Evolutionary conservation across 2,329 filamentous ascomycete species (phyloP), one percentile per base, ranked within the genome.

Genomic region (Knoxdaviesia proteae): DNA sequence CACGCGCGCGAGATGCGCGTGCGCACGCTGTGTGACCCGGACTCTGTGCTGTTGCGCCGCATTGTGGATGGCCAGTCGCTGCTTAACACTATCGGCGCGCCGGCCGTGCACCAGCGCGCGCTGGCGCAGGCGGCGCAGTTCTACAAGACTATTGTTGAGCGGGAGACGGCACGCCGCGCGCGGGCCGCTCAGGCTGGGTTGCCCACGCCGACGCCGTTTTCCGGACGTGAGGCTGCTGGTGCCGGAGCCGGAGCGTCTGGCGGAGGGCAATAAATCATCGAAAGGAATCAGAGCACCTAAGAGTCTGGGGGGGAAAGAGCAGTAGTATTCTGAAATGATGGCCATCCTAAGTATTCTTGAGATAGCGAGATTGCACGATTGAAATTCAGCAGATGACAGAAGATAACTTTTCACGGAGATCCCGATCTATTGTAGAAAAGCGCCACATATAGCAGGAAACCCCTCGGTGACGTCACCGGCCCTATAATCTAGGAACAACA

Each of bases 31-130:
- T 74, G 70, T 52, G 67, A 73, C 48, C 70, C 71, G 0, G 71
- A 76, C 50, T 61, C 65, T 0, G 69, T 71, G 30, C 61, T 74
- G 43, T 68, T 68, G 4, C 74, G 73, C 58, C 69, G 74, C 51
- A 56, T 76, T 6, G 54, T 69, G 3, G 70, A 75, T 47, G 51
- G 65, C 0, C 67, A 69, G 55, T 61, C 59, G 6, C 53, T 74
- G 3, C 61, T 71, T 46, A 61, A 65, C 46, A 54, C 72, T 11
- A 53, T 74, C 4, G 66, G 66, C 8, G 61, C 59, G 30, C 51
- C 59, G 0, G 61, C 67, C 37, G 42, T 52, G 5, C 57, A 63
- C 42, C 65, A 69, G 49, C 50, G 61, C 36, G 58, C 64, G 36
- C 54, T 74, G 5, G 61, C 61, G 1, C 65, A 72, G 51, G 60